These are phyloP conservation scores for Gastrolobium villosum DNA, from an alignment of 306 rosid species.

Conservation along the genomic window DNA sequence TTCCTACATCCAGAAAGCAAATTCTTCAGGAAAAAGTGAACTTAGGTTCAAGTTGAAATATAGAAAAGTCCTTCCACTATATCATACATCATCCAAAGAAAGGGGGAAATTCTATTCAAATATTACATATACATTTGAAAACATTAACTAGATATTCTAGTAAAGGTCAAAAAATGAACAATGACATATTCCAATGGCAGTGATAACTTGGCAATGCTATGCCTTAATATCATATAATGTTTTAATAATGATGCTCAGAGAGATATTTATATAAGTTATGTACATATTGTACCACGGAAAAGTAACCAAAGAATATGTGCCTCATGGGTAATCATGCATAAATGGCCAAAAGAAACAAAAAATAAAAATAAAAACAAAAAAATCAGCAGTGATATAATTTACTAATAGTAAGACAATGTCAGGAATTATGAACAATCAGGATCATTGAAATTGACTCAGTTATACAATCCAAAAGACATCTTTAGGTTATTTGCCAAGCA, in stretches of 20 bases:
- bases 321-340: background rate
- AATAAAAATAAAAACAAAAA: background rate
- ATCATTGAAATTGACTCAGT: conserved; percentile 22
- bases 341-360: conserved; percentile 4
- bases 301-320: conserved; percentile 26
- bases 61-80: conserved; percentile 25
- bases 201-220: background rate
- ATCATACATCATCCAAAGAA: background rate
- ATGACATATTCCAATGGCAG: background rate
- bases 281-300: conserved; percentile 18
- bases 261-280: background rate
- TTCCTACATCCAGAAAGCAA: conserved; percentile 65
- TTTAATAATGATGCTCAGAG: conserved; percentile 10
- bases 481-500: conserved; percentile 13
- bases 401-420: background rate
- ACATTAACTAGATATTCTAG: conserved; percentile 6
- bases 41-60: conserved; percentile 15
- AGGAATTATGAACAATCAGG: conserved; percentile 32
- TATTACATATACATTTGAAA: conserved; percentile 1
- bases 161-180: background rate
- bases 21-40: conserved; percentile 6
- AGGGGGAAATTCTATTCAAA: background rate
- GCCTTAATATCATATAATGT: conserved; percentile 21
- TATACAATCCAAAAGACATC: conserved; percentile 8
- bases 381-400: background rate